Conservation (phyloP, 73 alveolate species). For the Halteria grandinella region DNA sequence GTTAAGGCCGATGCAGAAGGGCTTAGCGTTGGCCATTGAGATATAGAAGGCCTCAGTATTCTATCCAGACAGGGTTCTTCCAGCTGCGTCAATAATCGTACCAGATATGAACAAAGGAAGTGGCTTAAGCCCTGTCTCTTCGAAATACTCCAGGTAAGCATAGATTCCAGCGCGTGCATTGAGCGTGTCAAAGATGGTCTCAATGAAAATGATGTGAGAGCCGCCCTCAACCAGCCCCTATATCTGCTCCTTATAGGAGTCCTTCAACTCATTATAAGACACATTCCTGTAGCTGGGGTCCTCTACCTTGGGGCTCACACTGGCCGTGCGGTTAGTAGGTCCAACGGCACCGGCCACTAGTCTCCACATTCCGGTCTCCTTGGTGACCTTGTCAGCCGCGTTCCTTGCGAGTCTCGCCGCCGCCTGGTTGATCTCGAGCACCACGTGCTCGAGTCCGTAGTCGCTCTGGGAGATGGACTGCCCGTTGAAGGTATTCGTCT, state of each 20-base stretch:
- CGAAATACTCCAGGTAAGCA: constrained; percentile 80
- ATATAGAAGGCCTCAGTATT: constrained; percentile 87
- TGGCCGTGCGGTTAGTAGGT: constrained; percentile 82
- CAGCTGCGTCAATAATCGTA: constrained; percentile 82
- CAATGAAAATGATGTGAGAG: constrained; percentile 77
- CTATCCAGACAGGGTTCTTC: constrained; percentile 90
- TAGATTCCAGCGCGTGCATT: constrained; percentile 83
- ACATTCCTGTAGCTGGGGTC: constrained; percentile 78
- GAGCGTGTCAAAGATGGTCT: constrained; percentile 86
- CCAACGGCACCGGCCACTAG: constrained; percentile 93
- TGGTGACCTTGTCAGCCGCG: constrained; percentile 72
- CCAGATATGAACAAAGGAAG: constrained; percentile 85
- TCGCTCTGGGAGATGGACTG: constrained; percentile 72
- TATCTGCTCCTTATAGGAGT: constrained; percentile 75
- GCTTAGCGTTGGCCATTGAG: constrained; percentile 79
- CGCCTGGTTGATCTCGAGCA: constrained; percentile 67
- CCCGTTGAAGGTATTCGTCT: constrained; percentile 90
- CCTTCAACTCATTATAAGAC: constrained; percentile 72
- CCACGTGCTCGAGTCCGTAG: constrained; percentile 72
- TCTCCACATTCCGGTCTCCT: constrained; percentile 69
- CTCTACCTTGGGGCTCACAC: constrained; percentile 83
- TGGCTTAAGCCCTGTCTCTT: constrained; percentile 60
- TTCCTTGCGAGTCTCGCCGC: constrained; percentile 73
- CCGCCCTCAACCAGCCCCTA: constrained; percentile 87
- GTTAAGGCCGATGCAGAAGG: constrained; percentile 86